These are phyloP conservation scores for Ustilago crameri DNA, from an alignment of 1,284 basidiomycete genomes.

Conservation along the genomic window DNA sequence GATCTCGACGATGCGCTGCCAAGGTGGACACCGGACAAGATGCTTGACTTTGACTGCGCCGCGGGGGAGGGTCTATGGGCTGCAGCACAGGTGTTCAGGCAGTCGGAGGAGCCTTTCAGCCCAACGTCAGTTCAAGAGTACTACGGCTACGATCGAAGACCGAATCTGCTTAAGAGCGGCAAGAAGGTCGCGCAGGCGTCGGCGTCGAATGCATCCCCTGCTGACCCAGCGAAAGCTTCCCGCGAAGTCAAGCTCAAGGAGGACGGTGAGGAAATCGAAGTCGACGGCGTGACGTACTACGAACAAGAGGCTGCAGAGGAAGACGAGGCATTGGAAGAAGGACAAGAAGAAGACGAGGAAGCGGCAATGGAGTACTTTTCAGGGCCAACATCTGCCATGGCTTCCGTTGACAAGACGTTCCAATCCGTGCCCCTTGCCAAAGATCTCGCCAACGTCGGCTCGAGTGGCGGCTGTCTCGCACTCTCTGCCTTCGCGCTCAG, in stretches of 20 bases:
- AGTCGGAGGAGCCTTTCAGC: constrained; percentile 12
- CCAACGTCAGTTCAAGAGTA: constrained; percentile 22
- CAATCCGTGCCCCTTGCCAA: constrained; percentile 32
- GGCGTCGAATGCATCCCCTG: constrained; percentile 23
- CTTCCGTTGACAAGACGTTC: constrained; percentile 26
- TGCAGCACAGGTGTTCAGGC: constrained; percentile 47
- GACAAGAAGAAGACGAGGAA: constrained; percentile 3
- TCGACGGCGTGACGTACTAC: constrained; percentile 34
- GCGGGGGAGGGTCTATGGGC: constrained; percentile 64
- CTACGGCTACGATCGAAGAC: constrained; percentile 43
- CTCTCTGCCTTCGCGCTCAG: constrained; percentile 87
- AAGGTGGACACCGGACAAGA: constrained; percentile 47
- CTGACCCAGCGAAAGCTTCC: constrained; percentile 4
- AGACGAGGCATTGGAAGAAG: constrained; percentile 1
- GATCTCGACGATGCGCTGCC: constrained; percentile 9
- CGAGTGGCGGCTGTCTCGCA: constrained; percentile 72
- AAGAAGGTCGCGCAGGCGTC: constrained; percentile 40
- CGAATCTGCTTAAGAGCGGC: constrained; percentile 44
- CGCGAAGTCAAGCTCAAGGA: constrained; percentile 28
- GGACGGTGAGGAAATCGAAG: constrained; percentile 34
- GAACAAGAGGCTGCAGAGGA: constrained; percentile 25
- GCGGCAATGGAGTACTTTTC: constrained; percentile 25
- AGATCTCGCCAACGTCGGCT: constrained; percentile 12
- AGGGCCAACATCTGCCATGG: constrained; percentile 34
- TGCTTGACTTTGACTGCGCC: constrained; percentile 57